Evolutionary conservation across 75 land plant species (phyloP).

Genomic region (Picea glauca): DNA sequence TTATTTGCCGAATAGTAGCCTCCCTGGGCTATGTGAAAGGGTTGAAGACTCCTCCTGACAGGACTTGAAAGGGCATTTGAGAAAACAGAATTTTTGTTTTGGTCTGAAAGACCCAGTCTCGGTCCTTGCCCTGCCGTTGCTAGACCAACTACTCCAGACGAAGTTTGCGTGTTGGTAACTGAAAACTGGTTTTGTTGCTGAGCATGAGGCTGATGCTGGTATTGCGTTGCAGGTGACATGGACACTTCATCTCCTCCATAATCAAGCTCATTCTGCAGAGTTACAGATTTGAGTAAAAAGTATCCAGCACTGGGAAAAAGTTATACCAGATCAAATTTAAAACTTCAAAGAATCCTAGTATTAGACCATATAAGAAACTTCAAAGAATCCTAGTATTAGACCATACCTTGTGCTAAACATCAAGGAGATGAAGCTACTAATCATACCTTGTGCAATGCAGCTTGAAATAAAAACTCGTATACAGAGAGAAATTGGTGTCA

Average conservation of each 20-base stretch:
- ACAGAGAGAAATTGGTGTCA: no score
- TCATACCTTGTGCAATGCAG: no score
- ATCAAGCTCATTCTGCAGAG: constrained; percentile 26
- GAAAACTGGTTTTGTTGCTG: constrained; percentile 26
- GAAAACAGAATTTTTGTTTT: constrained; percentile 48
- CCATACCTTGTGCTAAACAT: no score
- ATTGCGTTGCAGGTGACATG: constrained; percentile 47
- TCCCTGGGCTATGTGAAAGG: constrained; percentile 40
- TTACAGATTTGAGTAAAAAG: not conserved
- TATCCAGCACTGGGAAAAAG: not conserved
- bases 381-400: not conserved
- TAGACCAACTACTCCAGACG: constrained; percentile 22
- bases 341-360: not conserved
- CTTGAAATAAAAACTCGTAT: no score
- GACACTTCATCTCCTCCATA: constrained; percentile 53
- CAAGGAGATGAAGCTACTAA: no score
- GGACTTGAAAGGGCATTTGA: constrained; percentile 66
- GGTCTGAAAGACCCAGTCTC: constrained; percentile 22
- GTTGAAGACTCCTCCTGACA: constrained; percentile 46
- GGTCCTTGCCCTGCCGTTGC: constrained; percentile 25
- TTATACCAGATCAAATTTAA: not conserved
- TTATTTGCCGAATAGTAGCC: constrained; percentile 26
- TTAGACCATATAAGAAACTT: not conserved
- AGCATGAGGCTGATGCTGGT: constrained; percentile 34
- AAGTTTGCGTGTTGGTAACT: constrained; percentile 3